These are phyloP conservation scores for Globisporangium paddicum DNA, from an alignment of 352 stramenopile species.

Conservation along the genomic window DNA sequence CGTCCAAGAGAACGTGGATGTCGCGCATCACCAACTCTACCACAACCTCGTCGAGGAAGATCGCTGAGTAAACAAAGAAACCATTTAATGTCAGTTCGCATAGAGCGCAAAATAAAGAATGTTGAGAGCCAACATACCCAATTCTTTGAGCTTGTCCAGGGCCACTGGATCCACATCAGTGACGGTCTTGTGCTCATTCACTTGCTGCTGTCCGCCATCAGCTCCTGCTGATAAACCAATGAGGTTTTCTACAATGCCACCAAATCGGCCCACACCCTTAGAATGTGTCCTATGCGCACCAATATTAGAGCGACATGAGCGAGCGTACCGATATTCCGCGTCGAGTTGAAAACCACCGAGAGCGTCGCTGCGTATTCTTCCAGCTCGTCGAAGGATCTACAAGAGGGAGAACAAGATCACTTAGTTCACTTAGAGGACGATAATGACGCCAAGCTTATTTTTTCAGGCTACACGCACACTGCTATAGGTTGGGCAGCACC, in stretches of 20 bases:
- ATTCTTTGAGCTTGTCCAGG: slow-evolving; percentile 41
- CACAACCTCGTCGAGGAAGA: slow-evolving; percentile 80
- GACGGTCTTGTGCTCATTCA: slow-evolving; percentile 33
- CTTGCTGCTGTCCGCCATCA: slow-evolving; percentile 47
- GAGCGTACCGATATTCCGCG: slow-evolving; percentile 48
- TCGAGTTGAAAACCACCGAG: slow-evolving; percentile 71
- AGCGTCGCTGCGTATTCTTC: slow-evolving; percentile 71
- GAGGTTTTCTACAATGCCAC: slow-evolving; percentile 35
- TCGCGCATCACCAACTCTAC: slow-evolving; percentile 75
- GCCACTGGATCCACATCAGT: slow-evolving; percentile 22
- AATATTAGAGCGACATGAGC: not conserved
- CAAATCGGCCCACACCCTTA: not conserved
- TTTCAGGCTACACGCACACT: slow-evolving; percentile 26
- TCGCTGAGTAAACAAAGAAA: slow-evolving; percentile 23
- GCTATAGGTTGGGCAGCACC: slow-evolving; percentile 46
- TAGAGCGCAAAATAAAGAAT: not conserved
- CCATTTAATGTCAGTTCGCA: not conserved
- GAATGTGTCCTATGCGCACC: not conserved
- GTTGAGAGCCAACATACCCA: slow-evolving; percentile 27
- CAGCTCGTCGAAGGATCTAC: slow-evolving; percentile 48
- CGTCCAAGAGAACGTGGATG: slow-evolving; percentile 57
- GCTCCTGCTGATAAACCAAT: slow-evolving; percentile 46
- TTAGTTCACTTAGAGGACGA: not conserved
- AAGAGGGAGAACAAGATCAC: slow-evolving; percentile 1
- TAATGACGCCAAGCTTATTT: not conserved